Conservation (phyloP, 805 yeast genomes). For the Saturnispora quitensis region DNA sequence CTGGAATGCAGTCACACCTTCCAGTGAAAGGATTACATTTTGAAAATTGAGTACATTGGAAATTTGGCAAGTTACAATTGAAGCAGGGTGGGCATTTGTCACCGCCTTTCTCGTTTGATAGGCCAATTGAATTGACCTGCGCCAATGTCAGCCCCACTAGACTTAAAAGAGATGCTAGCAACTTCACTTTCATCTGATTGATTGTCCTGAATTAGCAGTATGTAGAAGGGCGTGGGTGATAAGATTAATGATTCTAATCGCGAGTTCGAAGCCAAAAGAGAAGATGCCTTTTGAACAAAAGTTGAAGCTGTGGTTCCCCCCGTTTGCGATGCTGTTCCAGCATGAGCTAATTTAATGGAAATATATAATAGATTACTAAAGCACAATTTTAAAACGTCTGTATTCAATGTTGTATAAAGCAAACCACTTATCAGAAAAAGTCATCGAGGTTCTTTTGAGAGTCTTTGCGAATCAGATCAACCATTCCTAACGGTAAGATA, state of each 20-base stretch:
- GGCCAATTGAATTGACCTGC: background rate
- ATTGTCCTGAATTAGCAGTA: background rate
- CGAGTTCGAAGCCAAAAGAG: background rate
- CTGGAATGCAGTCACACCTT: slow-evolving; percentile 82
- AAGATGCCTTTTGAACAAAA: background rate
- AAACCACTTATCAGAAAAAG: slow-evolving; percentile 29
- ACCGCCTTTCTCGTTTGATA: slow-evolving; percentile 13
- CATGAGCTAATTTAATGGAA: background rate
- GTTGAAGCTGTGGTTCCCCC: background rate
- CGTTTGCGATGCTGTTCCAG: background rate
- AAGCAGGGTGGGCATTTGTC: slow-evolving; percentile 80
- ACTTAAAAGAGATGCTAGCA: background rate
- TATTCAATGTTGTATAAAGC: background rate
- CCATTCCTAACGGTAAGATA: slow-evolving; percentile 87
- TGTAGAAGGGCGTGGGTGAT: background rate
- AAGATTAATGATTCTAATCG: background rate
- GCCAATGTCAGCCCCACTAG: background rate
- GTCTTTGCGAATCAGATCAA: slow-evolving; percentile 74
- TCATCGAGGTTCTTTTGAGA: slow-evolving; percentile 78
- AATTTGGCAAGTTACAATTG: slow-evolving; percentile 88
- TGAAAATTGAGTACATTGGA: slow-evolving; percentile 84
- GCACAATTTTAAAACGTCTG: background rate
- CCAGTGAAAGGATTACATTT: slow-evolving; percentile 85
- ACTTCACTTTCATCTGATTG: background rate
- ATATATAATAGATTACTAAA: background rate